phyloP scores from a whole-genome alignment of 352 stramenopile genomes.

The Phytophthora cactorum region DNA sequence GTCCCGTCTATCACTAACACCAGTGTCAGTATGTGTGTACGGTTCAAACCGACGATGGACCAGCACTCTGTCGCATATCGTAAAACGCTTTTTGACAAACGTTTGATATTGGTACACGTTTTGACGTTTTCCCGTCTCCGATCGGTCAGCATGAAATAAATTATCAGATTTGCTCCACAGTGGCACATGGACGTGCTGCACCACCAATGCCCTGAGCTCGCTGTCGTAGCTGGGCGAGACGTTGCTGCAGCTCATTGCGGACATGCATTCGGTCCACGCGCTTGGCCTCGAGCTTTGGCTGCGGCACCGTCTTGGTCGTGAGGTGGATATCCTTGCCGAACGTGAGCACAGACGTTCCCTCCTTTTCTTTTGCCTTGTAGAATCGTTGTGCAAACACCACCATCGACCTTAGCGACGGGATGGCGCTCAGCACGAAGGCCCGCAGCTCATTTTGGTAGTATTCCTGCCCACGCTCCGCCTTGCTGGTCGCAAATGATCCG shows the following conservation, averaged over 20 bases:
- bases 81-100: no score
- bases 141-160: slow-evolving; percentile 24
- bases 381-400: slow-evolving; percentile 71
- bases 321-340: slow-evolving; percentile 78
- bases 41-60: no score
- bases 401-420: slow-evolving; percentile 36
- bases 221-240: not conserved
- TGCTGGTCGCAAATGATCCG: slow-evolving; percentile 41
- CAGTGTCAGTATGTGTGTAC: no score
- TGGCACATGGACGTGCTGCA: slow-evolving; percentile 12
- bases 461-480: slow-evolving; percentile 37
- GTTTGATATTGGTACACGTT: no score
- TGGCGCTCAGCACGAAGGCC: slow-evolving; percentile 43
- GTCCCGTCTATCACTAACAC: no score
- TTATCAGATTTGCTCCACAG: slow-evolving; percentile 26
- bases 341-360: slow-evolving; percentile 57
- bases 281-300: slow-evolving; percentile 66
- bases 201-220: not conserved
- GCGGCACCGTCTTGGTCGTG: slow-evolving; percentile 49
- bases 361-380: slow-evolving; percentile 46
- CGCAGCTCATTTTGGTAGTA: slow-evolving; percentile 78
- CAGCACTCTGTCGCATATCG: no score
- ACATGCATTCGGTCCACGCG: slow-evolving; percentile 62
- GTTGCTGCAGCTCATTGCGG: slow-evolving; percentile 53
- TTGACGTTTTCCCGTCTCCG: no score